Conservation (phyloP, 192 early-diverging fungal species). For the Umbelopsis isabellina region DNA sequence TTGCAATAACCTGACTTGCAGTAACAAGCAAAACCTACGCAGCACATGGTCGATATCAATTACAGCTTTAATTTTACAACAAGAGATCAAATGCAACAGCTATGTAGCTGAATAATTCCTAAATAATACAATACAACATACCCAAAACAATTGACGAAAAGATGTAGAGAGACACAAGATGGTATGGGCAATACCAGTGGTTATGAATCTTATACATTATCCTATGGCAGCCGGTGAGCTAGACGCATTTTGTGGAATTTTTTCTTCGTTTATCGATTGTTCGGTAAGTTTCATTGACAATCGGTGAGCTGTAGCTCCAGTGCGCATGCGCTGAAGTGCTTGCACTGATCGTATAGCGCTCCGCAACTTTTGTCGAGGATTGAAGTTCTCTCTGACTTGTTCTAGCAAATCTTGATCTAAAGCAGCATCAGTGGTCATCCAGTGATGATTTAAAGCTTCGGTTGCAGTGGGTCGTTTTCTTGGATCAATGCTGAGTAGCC, state of each 20-base stretch:
- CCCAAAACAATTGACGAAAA: too few relatives aligned
- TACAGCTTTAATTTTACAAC: too few relatives aligned
- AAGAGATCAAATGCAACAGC: too few relatives aligned
- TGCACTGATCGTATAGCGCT: constrained; percentile 68
- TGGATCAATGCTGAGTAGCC: constrained; percentile 69
- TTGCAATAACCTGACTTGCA: too few relatives aligned
- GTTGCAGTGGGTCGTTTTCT: constrained; percentile 73
- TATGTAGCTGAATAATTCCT: too few relatives aligned
- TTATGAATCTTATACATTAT: background rate
- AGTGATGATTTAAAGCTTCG: constrained; percentile 84
- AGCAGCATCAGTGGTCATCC: constrained; percentile 69
- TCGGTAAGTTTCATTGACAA: constrained; percentile 3
- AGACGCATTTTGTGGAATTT: too few relatives aligned
- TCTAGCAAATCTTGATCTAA: constrained; percentile 83
- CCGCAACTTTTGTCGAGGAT: constrained; percentile 62
- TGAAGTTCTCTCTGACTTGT: constrained; percentile 77
- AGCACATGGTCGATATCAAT: too few relatives aligned
- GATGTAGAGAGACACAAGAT: too few relatives aligned
- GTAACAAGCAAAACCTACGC: too few relatives aligned
- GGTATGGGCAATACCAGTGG: too few relatives aligned
- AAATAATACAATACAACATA: too few relatives aligned
- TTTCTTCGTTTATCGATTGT: background rate
- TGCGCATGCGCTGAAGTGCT: constrained; percentile 57
- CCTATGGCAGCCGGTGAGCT: background rate
- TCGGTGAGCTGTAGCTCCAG: constrained; percentile 9